These are phyloP conservation scores for Pinus taeda DNA, from an alignment of 75 land plant species.

Conservation along the genomic window DNA sequence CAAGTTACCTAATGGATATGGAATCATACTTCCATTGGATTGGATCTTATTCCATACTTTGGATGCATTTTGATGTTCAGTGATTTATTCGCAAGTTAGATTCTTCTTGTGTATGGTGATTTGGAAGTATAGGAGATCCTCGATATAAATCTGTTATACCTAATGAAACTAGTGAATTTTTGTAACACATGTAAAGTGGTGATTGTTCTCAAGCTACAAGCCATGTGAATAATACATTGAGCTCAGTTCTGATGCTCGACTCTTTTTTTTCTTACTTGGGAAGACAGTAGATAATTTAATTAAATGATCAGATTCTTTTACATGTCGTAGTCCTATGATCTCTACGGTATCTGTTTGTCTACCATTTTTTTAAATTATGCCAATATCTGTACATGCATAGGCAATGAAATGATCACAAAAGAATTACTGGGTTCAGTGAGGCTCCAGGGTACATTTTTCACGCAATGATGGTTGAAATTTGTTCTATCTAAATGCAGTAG, in stretches of 20 bases:
- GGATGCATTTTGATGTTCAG: slow-evolving; percentile 3
- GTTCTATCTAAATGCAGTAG: no score
- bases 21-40: neutral
- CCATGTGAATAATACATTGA: neutral
- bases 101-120: neutral
- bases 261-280: neutral
- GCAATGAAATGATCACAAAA: neutral
- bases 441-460: no score
- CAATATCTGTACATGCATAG: neutral
- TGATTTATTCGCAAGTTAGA: neutral
- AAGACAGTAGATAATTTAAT: neutral
- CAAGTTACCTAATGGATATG: neutral
- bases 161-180: slow-evolving; percentile 2
- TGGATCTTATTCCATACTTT: neutral
- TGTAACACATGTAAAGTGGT: neutral
- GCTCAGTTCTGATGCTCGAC: neutral
- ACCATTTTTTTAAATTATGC: neutral
- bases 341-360: neutral
- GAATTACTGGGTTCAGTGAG: neutral
- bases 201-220: neutral
- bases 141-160: neutral
- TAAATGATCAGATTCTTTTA: neutral
- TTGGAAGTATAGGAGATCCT: neutral
- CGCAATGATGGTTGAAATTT: no score
- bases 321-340: neutral